Evolutionary conservation across 495 filamentous ascomycete species (phyloP), one percentile per base, ranked within the genome.

Genomic region (Acidiella bohemica): DNA sequence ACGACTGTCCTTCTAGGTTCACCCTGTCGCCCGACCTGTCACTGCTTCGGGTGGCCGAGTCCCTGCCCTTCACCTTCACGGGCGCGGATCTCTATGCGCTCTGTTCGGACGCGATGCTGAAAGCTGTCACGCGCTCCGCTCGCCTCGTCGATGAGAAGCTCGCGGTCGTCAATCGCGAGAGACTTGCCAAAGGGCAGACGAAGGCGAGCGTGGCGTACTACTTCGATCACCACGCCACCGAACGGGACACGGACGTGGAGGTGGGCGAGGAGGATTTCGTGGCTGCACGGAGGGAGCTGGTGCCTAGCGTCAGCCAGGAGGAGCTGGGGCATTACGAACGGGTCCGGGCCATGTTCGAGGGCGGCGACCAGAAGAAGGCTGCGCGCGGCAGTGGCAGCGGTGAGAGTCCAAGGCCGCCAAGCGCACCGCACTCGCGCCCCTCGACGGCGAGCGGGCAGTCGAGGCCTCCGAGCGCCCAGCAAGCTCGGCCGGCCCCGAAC

Each of bases 31-130:
- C 81, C 0, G 62, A 73, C 8, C 63, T 93, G 27, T 88, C 84
- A 5, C 74, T 97, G 1, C 59, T 64, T 6, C 62, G 70, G 2
- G 73, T 96, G 18, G 78, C 90, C 5, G 73, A 84, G 23, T 66
- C 65, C 3, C 70, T 97, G 10, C 92, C 92, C 19, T 84, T 95
- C 59, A 97, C 90, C 4, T 97, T 94, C 59, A 96, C 90, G 0
- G 90, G 90, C 51, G 90, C 90, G 30, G 90, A 97, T 60, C 72
- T 97, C 49, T 97, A 97, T 57, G 90, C 90, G 1, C 68, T 97
- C 28, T 93, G 87, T 63, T 93, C 85, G 11, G 90, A 97, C 60
- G 83, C 90, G 25, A 96, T 97, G 92, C 77, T 97, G 36, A 97
- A 96, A 59, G 90, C 92, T 4, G 86, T 96, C 42, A 96, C 88